These are phyloP conservation scores for Yamadazyma paraphyllophila DNA, from an alignment of 805 yeast species.

Conservation along the genomic window DNA sequence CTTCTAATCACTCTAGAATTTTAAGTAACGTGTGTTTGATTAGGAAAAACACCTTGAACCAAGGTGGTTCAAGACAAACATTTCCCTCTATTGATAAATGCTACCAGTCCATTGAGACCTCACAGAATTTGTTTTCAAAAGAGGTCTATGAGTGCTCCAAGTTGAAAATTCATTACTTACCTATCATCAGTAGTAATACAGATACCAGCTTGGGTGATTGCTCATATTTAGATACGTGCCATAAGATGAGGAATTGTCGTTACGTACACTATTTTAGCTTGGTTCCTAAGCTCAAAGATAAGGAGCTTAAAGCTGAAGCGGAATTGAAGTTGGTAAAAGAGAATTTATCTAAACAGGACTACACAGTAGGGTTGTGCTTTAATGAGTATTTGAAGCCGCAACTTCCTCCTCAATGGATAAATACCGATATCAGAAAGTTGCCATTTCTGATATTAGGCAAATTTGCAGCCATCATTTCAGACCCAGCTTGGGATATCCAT, in stretches of 20 bases:
- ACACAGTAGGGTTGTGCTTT: conserved; percentile 48
- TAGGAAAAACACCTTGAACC: conserved; percentile 17
- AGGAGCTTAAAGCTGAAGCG: neutral
- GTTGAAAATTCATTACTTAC: conserved; percentile 28
- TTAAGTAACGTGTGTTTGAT: conserved; percentile 24
- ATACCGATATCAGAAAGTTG: conserved; percentile 74
- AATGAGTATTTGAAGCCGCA: conserved; percentile 32
- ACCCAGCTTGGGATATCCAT: conserved; percentile 97
- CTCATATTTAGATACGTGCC: conserved; percentile 92
- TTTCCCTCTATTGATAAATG: conserved; percentile 13
- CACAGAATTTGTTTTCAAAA: conserved; percentile 15
- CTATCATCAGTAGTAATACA: conserved; percentile 47
- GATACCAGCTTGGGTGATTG: conserved; percentile 82
- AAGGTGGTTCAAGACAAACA: conserved; percentile 6
- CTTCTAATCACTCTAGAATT: conserved; percentile 31
- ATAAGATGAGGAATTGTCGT: conserved; percentile 74
- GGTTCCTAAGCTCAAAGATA: conserved; percentile 28
- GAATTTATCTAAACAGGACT: conserved; percentile 30
- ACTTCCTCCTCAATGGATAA: conserved; percentile 78
- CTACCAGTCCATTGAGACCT: conserved; percentile 16
- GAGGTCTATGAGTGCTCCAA: conserved; percentile 23
- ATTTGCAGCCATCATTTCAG: conserved; percentile 81
- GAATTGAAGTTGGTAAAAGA: conserved; percentile 9
- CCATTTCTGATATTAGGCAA: conserved; percentile 73
- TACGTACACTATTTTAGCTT: conserved; percentile 73